Percentiles rank a stretch among this genome's conserved stretches.
These are phyloP conservation scores for Ramalina peruviana DNA, from an alignment of 495 filamentous ascomycete genomes.

Conservation along the genomic window DNA sequence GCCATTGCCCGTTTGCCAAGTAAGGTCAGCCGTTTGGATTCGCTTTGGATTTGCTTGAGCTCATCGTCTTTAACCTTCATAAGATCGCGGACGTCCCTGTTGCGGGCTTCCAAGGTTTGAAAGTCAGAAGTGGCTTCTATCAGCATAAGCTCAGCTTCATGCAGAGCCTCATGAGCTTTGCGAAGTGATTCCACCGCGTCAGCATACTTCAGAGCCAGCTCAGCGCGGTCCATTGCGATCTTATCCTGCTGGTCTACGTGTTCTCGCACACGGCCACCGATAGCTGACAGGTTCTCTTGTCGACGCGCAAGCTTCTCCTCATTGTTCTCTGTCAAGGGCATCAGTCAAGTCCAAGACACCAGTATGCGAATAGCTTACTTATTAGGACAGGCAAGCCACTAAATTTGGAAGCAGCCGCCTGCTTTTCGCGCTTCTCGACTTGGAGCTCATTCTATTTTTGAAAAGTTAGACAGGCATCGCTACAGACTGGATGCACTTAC, in stretches of 20 bases:
- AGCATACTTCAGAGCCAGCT: constrained; percentile 48
- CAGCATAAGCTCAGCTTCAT: constrained; percentile 51
- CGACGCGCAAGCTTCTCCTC: constrained; percentile 34
- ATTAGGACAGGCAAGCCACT: constrained; percentile 56
- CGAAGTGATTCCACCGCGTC: constrained; percentile 46
- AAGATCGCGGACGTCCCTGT: constrained; percentile 38
- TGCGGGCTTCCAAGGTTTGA: constrained; percentile 45
- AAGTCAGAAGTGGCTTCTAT: constrained; percentile 74
- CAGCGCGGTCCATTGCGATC: constrained; percentile 46
- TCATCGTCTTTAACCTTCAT: constrained; percentile 34
- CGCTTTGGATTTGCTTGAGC: constrained; percentile 22
- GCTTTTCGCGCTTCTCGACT: constrained; percentile 39
- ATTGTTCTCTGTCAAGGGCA: constrained; percentile 30
- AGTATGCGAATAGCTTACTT: constrained; percentile 28
- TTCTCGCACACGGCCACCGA: constrained; percentile 26
- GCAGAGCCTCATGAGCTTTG: constrained; percentile 42
- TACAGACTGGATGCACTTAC: constrained; percentile 16
- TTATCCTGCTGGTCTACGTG: constrained; percentile 40
- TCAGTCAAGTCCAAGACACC: background rate
- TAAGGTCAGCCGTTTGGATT: constrained; percentile 14
- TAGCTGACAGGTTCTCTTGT: constrained; percentile 27
- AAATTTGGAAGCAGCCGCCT: constrained; percentile 46
- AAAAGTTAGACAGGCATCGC: constrained; percentile 12
- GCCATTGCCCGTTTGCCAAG: constrained; percentile 23
- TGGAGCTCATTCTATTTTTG: constrained; percentile 29